Evolutionary conservation across 2,329 filamentous ascomycete genomes (phyloP).

Genomic region (Pleoardoris graminearum): DNA sequence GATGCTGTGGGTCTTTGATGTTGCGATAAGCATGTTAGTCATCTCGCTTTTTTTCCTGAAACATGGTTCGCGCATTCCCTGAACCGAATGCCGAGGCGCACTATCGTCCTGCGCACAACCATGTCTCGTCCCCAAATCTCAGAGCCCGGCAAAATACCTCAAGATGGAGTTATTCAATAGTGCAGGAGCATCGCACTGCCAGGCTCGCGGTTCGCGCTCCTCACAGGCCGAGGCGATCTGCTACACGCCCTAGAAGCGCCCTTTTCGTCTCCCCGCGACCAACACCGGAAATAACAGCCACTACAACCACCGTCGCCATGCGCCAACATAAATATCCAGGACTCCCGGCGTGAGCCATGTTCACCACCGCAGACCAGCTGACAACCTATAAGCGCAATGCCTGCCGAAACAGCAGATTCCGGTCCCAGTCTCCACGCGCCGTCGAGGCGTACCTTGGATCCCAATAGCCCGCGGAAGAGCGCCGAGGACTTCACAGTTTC

Average conservation of each 20-base stretch:
- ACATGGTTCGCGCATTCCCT: background rate
- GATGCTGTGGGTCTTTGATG: background rate
- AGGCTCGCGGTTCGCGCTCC: no score
- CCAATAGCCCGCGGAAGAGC: slow-evolving; percentile 10
- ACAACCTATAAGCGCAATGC: slow-evolving; percentile 1
- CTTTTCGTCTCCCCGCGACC: background rate
- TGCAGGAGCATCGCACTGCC: no score
- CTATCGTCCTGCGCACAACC: background rate
- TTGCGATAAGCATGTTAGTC: slow-evolving; percentile 5
- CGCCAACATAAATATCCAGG: background rate
- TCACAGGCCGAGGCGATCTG: background rate
- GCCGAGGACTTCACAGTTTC: slow-evolving; percentile 10
- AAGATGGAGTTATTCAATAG: no score
- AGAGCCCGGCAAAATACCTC: no score
- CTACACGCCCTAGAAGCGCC: background rate
- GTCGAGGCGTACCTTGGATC: slow-evolving; percentile 2
- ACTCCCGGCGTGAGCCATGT: background rate
- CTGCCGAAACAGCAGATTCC: slow-evolving; percentile 2
- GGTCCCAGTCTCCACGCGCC: slow-evolving; percentile 2
- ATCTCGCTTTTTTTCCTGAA: background rate
- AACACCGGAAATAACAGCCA: slow-evolving; percentile 1
- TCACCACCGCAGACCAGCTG: background rate
- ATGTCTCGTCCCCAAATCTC: no score
- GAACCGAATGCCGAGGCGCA: background rate
- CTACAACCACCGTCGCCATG: background rate